Evolutionary conservation across 208 protist species (phyloP).

Genomic region (Entamoeba invadens): DNA sequence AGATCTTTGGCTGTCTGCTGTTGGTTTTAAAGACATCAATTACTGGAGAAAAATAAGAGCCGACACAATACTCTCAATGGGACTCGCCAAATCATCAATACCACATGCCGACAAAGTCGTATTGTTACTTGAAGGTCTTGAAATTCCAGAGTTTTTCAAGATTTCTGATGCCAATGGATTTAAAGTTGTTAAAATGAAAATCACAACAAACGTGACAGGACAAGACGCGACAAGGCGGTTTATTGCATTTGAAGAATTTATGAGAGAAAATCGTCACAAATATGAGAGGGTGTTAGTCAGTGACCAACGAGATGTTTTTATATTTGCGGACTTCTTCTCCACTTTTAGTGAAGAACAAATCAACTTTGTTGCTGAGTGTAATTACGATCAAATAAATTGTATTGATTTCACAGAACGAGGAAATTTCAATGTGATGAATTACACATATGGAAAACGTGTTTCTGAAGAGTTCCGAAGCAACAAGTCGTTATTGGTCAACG

Average conservation of each 20-base stretch:
- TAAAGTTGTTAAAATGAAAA: background rate
- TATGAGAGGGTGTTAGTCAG: background rate
- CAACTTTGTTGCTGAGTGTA: background rate
- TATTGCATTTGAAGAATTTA: background rate
- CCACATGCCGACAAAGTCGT: background rate
- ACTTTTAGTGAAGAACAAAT: background rate
- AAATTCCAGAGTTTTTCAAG: background rate
- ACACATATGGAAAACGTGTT: background rate
- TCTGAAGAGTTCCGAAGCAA: background rate
- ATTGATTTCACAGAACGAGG: background rate
- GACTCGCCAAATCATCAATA: background rate
- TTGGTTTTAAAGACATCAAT: background rate
- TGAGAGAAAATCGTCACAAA: background rate
- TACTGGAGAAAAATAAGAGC: background rate
- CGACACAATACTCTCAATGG: background rate
- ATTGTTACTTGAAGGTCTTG: background rate
- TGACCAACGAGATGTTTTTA: background rate
- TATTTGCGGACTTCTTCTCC: background rate
- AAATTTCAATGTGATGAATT: background rate
- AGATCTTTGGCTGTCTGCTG: background rate
- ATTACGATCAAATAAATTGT: background rate
- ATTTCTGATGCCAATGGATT: background rate
- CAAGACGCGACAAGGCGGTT: background rate
- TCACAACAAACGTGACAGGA: background rate
- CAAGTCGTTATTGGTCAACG: background rate